Conservation (phyloP, 2,329 filamentous ascomycete species). For the Trichoderma gracile region DNA sequence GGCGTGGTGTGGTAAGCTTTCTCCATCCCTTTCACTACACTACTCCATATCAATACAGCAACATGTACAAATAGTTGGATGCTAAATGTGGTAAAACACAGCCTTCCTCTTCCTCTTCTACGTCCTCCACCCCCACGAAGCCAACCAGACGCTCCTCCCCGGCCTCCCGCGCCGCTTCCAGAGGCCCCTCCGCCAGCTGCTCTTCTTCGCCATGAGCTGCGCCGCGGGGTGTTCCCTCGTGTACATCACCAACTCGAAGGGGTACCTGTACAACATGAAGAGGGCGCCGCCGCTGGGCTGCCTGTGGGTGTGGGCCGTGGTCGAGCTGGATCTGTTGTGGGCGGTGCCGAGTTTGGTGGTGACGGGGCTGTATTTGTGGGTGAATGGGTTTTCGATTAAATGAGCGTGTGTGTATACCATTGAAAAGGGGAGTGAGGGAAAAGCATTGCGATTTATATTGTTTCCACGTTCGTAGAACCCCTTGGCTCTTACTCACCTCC, state of each 20-base stretch:
- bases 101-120: constrained; percentile 59
- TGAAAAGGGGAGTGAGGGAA: neutral
- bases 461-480: too few relatives aligned
- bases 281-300: constrained; percentile 84
- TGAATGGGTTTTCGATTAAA: constrained; percentile 51
- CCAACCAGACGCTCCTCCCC: constrained; percentile 53
- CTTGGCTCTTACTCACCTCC: too few relatives aligned
- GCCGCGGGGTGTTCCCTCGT: constrained; percentile 76
- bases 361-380: constrained; percentile 49
- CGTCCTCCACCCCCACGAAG: constrained; percentile 55
- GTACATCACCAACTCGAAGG: constrained; percentile 73
- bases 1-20: constrained; percentile 54
- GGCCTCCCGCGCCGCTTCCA: constrained; percentile 51
- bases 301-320: constrained; percentile 88
- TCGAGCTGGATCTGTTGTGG: constrained; percentile 75
- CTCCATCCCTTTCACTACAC: neutral
- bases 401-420: constrained; percentile 3
- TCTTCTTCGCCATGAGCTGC: constrained; percentile 66
- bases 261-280: constrained; percentile 90
- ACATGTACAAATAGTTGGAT: too few relatives aligned
- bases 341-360: constrained; percentile 58
- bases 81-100: constrained; percentile 33
- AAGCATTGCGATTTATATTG: too few relatives aligned
- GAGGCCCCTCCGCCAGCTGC: constrained; percentile 51
- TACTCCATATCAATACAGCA: too few relatives aligned